A percentile compares a stretch with the other conserved stretches of the same genome.
These are phyloP conservation scores for Tulasnella sp. DNA, from an alignment of 768 basidiomycete species.

Conservation along the genomic window DNA sequence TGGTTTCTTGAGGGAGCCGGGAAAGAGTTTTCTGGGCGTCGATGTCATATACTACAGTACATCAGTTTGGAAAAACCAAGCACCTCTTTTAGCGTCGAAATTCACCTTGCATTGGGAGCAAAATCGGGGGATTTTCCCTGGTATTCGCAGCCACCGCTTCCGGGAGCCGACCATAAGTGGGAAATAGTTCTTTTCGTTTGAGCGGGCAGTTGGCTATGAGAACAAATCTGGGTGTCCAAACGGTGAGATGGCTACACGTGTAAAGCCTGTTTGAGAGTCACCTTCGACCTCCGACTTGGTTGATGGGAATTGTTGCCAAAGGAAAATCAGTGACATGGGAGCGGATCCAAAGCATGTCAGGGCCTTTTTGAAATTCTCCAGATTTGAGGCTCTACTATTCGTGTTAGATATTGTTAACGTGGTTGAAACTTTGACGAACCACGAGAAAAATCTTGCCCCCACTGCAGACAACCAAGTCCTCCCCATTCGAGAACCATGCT, in stretches of 20 bases:
- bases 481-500: too few relatives aligned
- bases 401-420: too few relatives aligned
- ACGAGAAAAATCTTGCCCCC: background rate
- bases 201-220: background rate
- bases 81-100: background rate
- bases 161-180: background rate
- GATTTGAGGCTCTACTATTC: background rate
- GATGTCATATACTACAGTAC: background rate
- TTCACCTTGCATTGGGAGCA: background rate
- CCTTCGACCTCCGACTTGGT: background rate
- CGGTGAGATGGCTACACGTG: background rate
- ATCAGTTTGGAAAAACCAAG: background rate
- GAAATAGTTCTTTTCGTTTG: background rate
- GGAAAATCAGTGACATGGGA: too few relatives aligned
- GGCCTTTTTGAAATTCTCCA: background rate
- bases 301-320: background rate
- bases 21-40: background rate
- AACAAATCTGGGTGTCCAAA: too few relatives aligned
- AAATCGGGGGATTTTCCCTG: too few relatives aligned
- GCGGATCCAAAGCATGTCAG: background rate
- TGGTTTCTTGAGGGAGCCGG: background rate
- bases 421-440: too few relatives aligned
- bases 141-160: too few relatives aligned
- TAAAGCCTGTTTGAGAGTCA: background rate
- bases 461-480: too few relatives aligned